Evolutionary conservation across 345 rosid species (phyloP), one percentile per base, ranked within the genome.

Genomic region (Raphanus raphanistrum): DNA sequence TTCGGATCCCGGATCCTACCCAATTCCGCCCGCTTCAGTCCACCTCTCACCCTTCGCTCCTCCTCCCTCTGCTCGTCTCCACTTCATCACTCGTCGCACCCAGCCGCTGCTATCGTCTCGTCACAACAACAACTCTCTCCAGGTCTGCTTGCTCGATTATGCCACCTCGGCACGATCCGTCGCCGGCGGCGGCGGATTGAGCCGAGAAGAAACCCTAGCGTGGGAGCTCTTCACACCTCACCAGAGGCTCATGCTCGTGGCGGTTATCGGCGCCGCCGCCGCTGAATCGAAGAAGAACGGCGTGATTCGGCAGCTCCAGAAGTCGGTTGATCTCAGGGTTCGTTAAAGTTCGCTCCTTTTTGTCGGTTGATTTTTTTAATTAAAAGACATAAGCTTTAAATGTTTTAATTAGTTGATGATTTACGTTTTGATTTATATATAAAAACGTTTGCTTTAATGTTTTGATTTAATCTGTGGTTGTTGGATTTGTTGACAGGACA

Each of bases 151-250:
- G 64, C 83, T 91, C 59, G 88, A 87, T 48, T 91, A 90, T 64
- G 89, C 96, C 15, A 90, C 4, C 45, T 89, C 98, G 2, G 79
- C 88, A 25, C 67, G 66, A 50, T 74, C 90, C 35, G 77, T 90
- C 31, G 0, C 21, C 21, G 86, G 88, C 31, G 31, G 31, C 33
- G 88, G 86, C 3, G 80, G 89, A 13, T 74, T 89, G 35, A 59
- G 84, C 77, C 72, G 41, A 16, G 89, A 88, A 0, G 88, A 87
- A 63, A 43, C 80, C 36, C 68, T 84, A 60, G 97, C 97, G 9
- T 91, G 99, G 97, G 88, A 92, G 83, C 87, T 95, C 76, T 87
- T 92, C 36, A 88, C 76, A 2, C 97, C 99, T 21, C 73, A 84
- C 11, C 92, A 92, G 60, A 85, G 99, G 41, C 83, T 91, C 82